Evolutionary conservation across 177 flowering plant species (phyloP), one percentile per base, ranked within the genome.

Genomic region (Vitis hybrid): DNA sequence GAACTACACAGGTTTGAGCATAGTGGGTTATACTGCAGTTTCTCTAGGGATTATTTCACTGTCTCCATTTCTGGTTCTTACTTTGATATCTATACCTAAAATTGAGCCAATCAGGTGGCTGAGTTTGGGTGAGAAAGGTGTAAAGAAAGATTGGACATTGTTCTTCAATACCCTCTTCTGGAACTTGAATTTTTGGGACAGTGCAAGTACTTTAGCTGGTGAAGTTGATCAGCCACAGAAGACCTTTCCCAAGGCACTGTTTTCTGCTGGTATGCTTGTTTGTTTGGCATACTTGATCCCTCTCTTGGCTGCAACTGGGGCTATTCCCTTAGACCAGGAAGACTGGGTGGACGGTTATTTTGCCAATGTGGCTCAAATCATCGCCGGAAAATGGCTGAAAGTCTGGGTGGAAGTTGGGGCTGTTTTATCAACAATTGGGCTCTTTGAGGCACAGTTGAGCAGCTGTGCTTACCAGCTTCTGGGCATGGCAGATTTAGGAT

Each of bases 381-480:
- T 85, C 0, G 80, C 78, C 0, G 90, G 90, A 0, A 77, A 79
- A 50, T 83, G 89, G 90, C 57, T 87, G 45, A 83, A 83, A 48
- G 10, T 74, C 12, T 85, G 84, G 80, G 55, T 85, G n/a, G 87
- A 83, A 65, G 61, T 85, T 1, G 84, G 86, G 2, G 84, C 84
- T 1, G 81, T 76, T 45, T 64, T 85, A 39, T 83, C 87, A 1
- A 76, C 77, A 6, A 68, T 85, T 10, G 90, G 88, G 29, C 78
- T 86, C 0, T 85, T 80, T 51, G 86, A 86, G 62, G 90, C 88
- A 1, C 87, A 85, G 55, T 59, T 86, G 53, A 86, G 86, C 60
- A 80, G 80, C 56, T 39, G 84, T 39, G 82, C 84, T 11, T 86
- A 75, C 64, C 87, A 84, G 66, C 22, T 84, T 51, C 26, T 72